phyloP scores from a whole-genome alignment of 805 yeast species.

The Saccharomycopsis selenospora region DNA sequence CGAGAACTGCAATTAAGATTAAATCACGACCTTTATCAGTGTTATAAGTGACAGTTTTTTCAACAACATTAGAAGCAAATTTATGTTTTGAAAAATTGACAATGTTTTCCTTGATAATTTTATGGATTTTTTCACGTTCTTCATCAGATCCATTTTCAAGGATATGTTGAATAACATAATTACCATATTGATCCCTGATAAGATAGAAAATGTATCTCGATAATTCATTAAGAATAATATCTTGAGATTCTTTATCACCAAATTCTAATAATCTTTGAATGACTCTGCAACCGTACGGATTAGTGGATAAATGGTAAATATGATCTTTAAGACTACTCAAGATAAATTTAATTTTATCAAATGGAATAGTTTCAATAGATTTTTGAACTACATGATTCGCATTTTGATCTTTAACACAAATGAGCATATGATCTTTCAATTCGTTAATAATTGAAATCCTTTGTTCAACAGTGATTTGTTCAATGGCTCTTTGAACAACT shows the following conservation, averaged over 20 bases:
- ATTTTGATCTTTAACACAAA: conserved; percentile 87
- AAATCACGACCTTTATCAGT: conserved; percentile 50
- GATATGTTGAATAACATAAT: conserved; percentile 94
- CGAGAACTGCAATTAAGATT: conserved; percentile 61
- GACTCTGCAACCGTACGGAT: conserved; percentile 96
- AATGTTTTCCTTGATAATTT: conserved; percentile 61
- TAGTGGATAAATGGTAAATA: conserved; percentile 82
- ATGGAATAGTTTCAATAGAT: conserved; percentile 80
- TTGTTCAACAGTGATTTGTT: conserved; percentile 54
- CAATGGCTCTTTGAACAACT: conserved; percentile 91
- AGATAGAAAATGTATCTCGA: conserved; percentile 64
- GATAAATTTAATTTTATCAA: conserved; percentile 60
- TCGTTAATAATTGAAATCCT: conserved; percentile 67
- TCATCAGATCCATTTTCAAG: conserved; percentile 65
- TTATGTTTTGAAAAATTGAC: conserved; percentile 90
- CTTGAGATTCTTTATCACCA: conserved; percentile 59
- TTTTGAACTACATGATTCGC: conserved; percentile 98
- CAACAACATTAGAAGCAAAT: conserved; percentile 96
- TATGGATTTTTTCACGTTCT: conserved; percentile 53
- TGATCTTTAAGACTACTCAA: conserved; percentile 60
- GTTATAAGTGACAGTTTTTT: conserved; percentile 80
- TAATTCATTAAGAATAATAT: conserved; percentile 60
- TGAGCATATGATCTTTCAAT: conserved; percentile 51
- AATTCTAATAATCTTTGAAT: conserved; percentile 86
- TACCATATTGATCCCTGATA: conserved; percentile 95